Evolutionary conservation across 2,329 filamentous ascomycete species (phyloP).

Genomic region (Triangularia setosa): DNA sequence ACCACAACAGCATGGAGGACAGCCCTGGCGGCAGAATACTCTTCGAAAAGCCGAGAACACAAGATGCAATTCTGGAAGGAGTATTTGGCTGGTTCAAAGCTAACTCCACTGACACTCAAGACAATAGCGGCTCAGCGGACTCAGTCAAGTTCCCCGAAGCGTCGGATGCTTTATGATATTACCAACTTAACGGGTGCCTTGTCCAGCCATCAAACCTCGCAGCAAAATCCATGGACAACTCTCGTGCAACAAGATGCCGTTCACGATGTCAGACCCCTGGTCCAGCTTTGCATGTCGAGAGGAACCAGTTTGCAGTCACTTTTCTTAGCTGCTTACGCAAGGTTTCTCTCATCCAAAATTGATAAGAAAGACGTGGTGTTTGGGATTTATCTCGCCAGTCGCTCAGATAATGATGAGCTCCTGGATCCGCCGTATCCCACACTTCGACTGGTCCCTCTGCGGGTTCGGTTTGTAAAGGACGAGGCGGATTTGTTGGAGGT

Average conservation of each 20-base stretch:
- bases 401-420: constrained; percentile 51
- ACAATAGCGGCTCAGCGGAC: not conserved
- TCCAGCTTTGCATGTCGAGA: constrained; percentile 35
- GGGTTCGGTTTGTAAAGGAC: constrained; percentile 40
- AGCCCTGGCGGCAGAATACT: constrained; percentile 19
- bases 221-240: constrained; percentile 28
- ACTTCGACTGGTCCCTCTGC: constrained; percentile 72
- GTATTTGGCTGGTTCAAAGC: constrained; percentile 34
- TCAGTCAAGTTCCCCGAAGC: not conserved
- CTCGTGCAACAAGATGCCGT: constrained; percentile 46
- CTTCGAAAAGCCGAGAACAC: constrained; percentile 14
- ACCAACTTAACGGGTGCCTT: not conserved
- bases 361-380: constrained; percentile 47
- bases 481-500: constrained; percentile 39
- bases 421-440: constrained; percentile 58
- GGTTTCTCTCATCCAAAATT: constrained; percentile 31
- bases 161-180: not conserved
- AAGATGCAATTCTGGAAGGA: constrained; percentile 39
- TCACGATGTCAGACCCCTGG: constrained; percentile 37
- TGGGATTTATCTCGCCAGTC: constrained; percentile 81
- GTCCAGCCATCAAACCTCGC: not conserved
- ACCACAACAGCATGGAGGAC: constrained; percentile 26
- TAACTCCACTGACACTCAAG: not conserved
- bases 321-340: constrained; percentile 69
- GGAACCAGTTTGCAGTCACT: constrained; percentile 69